phyloP scores from a whole-genome alignment of 2,329 filamentous ascomycete genomes.

The Hypoxylon sp. region DNA sequence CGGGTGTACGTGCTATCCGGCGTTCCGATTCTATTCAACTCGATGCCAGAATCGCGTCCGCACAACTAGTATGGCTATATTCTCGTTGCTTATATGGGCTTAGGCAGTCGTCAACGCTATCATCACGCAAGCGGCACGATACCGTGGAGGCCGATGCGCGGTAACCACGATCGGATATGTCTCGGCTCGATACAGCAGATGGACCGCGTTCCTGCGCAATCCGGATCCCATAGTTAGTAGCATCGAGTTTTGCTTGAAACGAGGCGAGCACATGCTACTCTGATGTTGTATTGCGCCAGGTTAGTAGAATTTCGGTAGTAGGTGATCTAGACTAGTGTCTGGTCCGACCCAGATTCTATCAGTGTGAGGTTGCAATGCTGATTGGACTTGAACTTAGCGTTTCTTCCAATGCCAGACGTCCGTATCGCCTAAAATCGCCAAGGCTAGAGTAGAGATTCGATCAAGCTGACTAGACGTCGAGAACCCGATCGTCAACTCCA shows the following conservation, averaged over 20 bases:
- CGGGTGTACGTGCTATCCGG: too few relatives aligned
- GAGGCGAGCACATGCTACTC: slow-evolving; percentile 2
- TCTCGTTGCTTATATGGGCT: not conserved
- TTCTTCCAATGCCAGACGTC: not conserved
- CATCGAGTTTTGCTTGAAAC: slow-evolving; percentile 2
- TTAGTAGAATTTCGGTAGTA: slow-evolving; percentile 4
- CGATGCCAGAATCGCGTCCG: not conserved
- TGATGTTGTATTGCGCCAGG: slow-evolving; percentile 22
- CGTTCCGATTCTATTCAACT: too few relatives aligned
- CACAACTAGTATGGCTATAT: not conserved
- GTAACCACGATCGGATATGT: slow-evolving; percentile 8
- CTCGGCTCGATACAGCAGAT: slow-evolving; percentile 7
- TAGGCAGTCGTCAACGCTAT: not conserved
- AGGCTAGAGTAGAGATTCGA: not conserved
- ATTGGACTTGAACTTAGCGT: slow-evolving; percentile 2
- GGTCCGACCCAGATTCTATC: slow-evolving; percentile 2
- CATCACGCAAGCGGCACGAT: slow-evolving; percentile 25
- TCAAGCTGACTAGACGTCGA: not conserved
- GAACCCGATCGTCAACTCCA: not conserved
- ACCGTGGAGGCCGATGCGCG: slow-evolving; percentile 16
- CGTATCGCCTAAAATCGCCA: not conserved
- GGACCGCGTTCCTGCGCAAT: not conserved
- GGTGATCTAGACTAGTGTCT: slow-evolving; percentile 15
- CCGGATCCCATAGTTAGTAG: not conserved
- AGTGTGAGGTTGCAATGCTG: slow-evolving; percentile 6